Conservation (phyloP, 2,329 filamentous ascomycete species). For the Dryadomyces quercus-mongolicae region DNA sequence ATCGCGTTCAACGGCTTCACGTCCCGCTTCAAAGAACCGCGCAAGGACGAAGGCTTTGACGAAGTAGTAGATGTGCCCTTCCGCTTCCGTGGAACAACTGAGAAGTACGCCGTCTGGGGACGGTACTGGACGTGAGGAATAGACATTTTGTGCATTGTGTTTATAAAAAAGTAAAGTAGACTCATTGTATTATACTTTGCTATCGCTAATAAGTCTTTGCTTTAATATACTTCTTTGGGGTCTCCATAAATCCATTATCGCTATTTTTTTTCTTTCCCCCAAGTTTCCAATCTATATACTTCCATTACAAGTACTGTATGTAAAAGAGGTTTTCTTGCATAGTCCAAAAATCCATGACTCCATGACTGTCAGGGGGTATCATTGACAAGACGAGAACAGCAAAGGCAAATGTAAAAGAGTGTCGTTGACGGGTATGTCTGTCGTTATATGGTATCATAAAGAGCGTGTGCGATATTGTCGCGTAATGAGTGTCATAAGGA, state of each 20-base stretch:
- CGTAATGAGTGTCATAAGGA: background rate
- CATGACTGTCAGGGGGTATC: background rate
- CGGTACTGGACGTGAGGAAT: conserved; percentile 56
- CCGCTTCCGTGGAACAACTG: conserved; percentile 55
- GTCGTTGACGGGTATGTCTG: background rate
- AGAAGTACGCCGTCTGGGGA: conserved; percentile 60
- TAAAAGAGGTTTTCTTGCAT: background rate
- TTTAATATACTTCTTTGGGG: too few relatives aligned
- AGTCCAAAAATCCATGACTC: background rate
- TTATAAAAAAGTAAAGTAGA: background rate
- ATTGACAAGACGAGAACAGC: background rate
- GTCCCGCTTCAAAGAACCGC: conserved; percentile 61
- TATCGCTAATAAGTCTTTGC: too few relatives aligned
- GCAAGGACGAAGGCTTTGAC: conserved; percentile 65
- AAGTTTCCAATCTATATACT: background rate
- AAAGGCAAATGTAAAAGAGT: background rate
- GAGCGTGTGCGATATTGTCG: background rate
- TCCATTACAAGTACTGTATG: background rate
- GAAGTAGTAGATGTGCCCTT: conserved; percentile 71
- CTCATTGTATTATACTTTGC: too few relatives aligned
- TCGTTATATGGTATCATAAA: background rate
- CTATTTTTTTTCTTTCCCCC: background rate
- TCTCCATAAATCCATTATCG: background rate
- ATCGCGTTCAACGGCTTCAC: conserved; percentile 71
- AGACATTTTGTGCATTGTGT: background rate